These are phyloP conservation scores for Metschnikowia anglica DNA, from an alignment of 805 yeast genomes.

Conservation along the genomic window DNA sequence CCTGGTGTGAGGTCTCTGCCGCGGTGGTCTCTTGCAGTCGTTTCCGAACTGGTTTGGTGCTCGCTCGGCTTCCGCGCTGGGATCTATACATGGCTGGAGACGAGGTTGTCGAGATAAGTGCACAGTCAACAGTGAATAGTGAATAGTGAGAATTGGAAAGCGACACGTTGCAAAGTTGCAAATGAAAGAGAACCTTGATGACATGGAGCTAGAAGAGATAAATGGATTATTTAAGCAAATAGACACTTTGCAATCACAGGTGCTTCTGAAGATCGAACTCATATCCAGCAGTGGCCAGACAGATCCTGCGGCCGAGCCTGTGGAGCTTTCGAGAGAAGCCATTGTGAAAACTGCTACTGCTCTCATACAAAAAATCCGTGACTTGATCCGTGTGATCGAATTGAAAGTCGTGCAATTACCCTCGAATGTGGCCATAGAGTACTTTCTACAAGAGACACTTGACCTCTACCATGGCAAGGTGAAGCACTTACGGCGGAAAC, in stretches of 20 bases:
- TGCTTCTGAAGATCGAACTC: slow-evolving; percentile 20
- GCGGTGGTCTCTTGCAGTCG: no score
- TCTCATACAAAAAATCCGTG: slow-evolving; percentile 22
- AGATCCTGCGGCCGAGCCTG: neutral
- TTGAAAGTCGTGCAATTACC: slow-evolving; percentile 10
- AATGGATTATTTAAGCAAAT: slow-evolving; percentile 15
- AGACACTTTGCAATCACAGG: slow-evolving; percentile 24
- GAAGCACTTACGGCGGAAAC: slow-evolving; percentile 23
- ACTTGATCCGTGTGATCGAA: slow-evolving; percentile 20
- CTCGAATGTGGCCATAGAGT: neutral
- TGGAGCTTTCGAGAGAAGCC: slow-evolving; percentile 22
- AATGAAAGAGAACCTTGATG: neutral
- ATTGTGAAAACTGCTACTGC: slow-evolving; percentile 20
- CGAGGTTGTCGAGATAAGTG: no score
- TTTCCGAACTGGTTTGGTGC: no score
- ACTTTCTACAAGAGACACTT: slow-evolving; percentile 11
- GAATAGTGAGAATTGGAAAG: no score
- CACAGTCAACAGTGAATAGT: no score
- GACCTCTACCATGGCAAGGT: slow-evolving; percentile 25
- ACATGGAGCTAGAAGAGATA: slow-evolving; percentile 3
- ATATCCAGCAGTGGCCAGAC: neutral
- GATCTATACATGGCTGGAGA: no score
- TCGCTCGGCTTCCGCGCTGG: no score
- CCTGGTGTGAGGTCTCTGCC: no score
- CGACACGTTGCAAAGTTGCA: no score